Percentiles rank a stretch among this genome's conserved stretches.
Evolutionary conservation across 2,329 filamentous ascomycete genomes (phyloP).

Genomic region (Didymella segeticola): DNA sequence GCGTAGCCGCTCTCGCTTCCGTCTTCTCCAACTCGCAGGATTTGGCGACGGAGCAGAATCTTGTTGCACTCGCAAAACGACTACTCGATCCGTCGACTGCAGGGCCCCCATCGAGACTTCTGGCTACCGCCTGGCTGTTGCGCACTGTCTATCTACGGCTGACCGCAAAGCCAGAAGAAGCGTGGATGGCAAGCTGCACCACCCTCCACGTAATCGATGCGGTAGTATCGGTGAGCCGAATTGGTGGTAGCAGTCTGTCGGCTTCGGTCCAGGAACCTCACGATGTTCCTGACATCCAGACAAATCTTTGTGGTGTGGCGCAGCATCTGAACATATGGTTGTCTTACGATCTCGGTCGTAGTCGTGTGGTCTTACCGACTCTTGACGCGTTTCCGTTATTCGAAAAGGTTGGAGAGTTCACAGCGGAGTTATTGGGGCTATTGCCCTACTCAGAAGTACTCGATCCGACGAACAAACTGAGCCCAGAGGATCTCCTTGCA

Average conservation of each 20-base stretch:
- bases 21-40: neutral
- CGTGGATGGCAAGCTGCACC: conserved; percentile 6
- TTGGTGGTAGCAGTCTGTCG: neutral
- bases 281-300: neutral
- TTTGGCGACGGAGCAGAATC: neutral
- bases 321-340: conserved; percentile 11
- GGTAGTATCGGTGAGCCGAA: neutral
- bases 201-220: conserved; percentile 5
- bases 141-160: conserved; percentile 4
- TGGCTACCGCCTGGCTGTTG: conserved; percentile 2
- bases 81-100: neutral
- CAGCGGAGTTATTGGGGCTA: conserved; percentile 1
- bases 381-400: neutral
- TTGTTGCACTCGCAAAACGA: neutral
- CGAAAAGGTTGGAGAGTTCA: neutral
- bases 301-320: neutral
- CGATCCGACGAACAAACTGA: conserved; percentile 1
- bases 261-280: neutral
- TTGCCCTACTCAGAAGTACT: conserved; percentile 3
- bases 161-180: conserved; percentile 8
- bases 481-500: neutral
- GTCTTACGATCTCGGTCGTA: conserved; percentile 8
- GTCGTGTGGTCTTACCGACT: neutral
- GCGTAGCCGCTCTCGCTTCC: conserved; percentile 1
- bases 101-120: neutral